phyloP scores from a whole-genome alignment of 1,284 basidiomycete genomes.

The Fomitopsis schrenkii region DNA sequence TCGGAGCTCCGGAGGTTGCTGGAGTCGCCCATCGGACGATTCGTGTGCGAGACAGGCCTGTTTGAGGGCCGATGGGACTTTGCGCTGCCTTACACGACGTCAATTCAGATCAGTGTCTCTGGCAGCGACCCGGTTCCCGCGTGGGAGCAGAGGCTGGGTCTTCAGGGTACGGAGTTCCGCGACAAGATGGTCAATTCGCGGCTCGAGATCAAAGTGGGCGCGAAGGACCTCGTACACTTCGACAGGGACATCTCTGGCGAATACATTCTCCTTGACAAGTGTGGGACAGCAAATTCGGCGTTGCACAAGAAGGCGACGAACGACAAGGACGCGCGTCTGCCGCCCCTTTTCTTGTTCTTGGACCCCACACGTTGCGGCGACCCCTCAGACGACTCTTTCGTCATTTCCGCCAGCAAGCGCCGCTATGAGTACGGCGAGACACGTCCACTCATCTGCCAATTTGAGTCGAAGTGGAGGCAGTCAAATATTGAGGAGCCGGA shows the following conservation, averaged over 20 bases:
- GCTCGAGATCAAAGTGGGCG: slow-evolving; percentile 58
- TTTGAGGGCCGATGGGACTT: slow-evolving; percentile 81
- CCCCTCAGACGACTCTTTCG: slow-evolving; percentile 69
- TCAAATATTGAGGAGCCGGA: slow-evolving; percentile 45
- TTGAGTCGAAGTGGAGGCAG: slow-evolving; percentile 78
- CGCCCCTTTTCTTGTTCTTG: slow-evolving; percentile 78
- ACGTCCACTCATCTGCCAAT: slow-evolving; percentile 68
- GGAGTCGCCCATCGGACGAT: slow-evolving; percentile 74
- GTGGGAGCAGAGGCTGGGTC: slow-evolving; percentile 85
- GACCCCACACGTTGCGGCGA: slow-evolving; percentile 83
- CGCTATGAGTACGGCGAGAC: slow-evolving; percentile 80
- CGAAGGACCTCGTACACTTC: slow-evolving; percentile 46
- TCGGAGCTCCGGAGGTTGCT: slow-evolving; percentile 76
- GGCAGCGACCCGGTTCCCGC: slow-evolving; percentile 75
- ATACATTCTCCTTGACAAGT: slow-evolving; percentile 80
- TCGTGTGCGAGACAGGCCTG: slow-evolving; percentile 54
- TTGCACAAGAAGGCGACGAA: slow-evolving; percentile 65
- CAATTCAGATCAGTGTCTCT: slow-evolving; percentile 57
- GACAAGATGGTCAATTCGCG: slow-evolving; percentile 68
- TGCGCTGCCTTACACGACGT: slow-evolving; percentile 63
- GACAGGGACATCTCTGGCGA: slow-evolving; percentile 81
- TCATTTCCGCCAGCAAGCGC: slow-evolving; percentile 76
- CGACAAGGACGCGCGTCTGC: slow-evolving; percentile 40
- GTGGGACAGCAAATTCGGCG: slow-evolving; percentile 87
- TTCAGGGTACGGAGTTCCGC: slow-evolving; percentile 61